Evolutionary conservation across 768 basidiomycete genomes (phyloP).

Genomic region (Suillus lakei): DNA sequence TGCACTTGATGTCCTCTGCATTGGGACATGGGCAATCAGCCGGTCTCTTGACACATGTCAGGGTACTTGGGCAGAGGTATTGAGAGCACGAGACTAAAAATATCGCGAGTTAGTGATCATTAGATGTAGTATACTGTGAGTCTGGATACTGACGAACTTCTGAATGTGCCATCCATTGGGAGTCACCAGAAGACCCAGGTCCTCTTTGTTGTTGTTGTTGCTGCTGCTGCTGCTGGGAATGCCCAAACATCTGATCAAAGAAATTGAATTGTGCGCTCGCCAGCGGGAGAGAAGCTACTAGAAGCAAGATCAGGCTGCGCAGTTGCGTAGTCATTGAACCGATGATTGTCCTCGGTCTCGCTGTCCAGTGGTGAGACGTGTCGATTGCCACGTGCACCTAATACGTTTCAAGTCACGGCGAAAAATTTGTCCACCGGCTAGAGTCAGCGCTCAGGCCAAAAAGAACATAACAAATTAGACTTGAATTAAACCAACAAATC

Average conservation of each 20-base stretch:
- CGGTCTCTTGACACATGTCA: conserved; percentile 59
- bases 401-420: not conserved
- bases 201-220: conserved; percentile 31
- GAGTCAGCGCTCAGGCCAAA: not conserved
- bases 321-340: conserved; percentile 20
- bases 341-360: not conserved
- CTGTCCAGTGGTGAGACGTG: conserved; percentile 2
- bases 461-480: not conserved
- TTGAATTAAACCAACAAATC: conserved; percentile 1
- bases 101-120: conserved; percentile 4
- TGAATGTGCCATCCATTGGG: conserved; percentile 69
- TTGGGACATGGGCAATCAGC: conserved; percentile 82
- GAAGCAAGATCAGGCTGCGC: conserved; percentile 9
- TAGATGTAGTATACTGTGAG: not conserved
- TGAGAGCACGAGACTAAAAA: conserved; percentile 69
- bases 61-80: conserved; percentile 77
- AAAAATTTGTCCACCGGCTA: not conserved
- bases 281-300: conserved; percentile 29
- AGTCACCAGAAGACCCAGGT: conserved; percentile 39
- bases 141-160: conserved; percentile 58
- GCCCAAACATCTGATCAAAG: conserved; percentile 78
- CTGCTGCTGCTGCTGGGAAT: conserved; percentile 57
- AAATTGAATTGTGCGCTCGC: conserved; percentile 75
- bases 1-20: conserved; percentile 76
- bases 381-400: conserved; percentile 4